Conservation (phyloP, 2,329 filamentous ascomycete species). For the Daldinia eschscholtzii region DNA sequence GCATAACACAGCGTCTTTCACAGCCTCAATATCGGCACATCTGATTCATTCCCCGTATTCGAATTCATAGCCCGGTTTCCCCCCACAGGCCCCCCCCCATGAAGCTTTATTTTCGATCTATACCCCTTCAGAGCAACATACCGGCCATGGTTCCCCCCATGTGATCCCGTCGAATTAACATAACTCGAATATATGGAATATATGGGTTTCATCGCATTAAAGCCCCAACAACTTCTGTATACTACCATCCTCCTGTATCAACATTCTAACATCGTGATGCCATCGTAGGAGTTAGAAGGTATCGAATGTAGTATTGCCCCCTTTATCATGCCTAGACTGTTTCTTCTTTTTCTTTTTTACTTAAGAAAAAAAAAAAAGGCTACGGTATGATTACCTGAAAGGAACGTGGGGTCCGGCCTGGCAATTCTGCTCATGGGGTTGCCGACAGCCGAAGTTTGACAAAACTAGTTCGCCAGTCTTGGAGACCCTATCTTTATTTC, state of each 20-base stretch:
- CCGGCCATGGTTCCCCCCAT: constrained; percentile 8
- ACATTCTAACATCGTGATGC: constrained; percentile 3
- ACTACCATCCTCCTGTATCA: constrained; percentile 9
- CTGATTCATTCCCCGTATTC: constrained; percentile 18
- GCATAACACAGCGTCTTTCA: not conserved
- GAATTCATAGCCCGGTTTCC: constrained; percentile 1
- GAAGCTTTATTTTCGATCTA: constrained; percentile 5
- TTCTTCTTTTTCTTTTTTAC: no score
- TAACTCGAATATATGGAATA: constrained; percentile 1
- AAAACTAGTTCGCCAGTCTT: constrained; percentile 10
- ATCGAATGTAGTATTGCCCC: constrained; percentile 8
- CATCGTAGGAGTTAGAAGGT: not conserved
- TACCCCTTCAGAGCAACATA: constrained; percentile 11
- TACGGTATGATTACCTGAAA: constrained; percentile 7
- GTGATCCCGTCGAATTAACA: constrained; percentile 9
- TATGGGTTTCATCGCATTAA: constrained; percentile 24
- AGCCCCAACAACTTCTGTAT: constrained; percentile 20
- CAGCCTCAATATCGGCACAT: constrained; percentile 8
- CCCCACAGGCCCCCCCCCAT: constrained; percentile 4
- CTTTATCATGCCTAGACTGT: constrained; percentile 11
- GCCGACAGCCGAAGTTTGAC: constrained; percentile 16
- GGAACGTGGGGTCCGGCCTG: constrained; percentile 9
- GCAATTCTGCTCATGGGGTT: constrained; percentile 8
- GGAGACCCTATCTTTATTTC: not conserved
- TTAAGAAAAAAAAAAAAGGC: not conserved